These are phyloP conservation scores for Phylloporus arenicola DNA, from an alignment of 768 basidiomycete species.

Conservation along the genomic window DNA sequence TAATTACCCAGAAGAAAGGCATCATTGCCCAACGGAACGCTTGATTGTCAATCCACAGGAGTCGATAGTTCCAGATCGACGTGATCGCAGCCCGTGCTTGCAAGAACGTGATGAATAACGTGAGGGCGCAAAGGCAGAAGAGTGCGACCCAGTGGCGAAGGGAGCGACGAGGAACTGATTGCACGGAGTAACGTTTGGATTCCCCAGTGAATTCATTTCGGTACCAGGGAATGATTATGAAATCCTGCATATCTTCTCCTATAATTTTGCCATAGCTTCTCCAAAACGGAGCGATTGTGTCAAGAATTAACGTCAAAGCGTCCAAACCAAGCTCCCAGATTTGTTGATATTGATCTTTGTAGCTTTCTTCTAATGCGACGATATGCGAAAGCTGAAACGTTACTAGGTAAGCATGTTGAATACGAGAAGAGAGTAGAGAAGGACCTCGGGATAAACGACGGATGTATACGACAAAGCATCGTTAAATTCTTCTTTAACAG, in stretches of 20 bases:
- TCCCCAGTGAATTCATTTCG: conserved; percentile 83
- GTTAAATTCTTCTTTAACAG: conserved; percentile 63
- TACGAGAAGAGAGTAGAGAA: conserved; percentile 7
- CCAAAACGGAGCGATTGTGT: conserved; percentile 77
- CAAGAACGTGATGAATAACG: conserved; percentile 46
- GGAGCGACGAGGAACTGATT: conserved; percentile 55
- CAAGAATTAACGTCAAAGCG: conserved; percentile 66
- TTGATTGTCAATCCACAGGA: conserved; percentile 54
- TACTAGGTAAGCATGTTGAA: conserved; percentile 3
- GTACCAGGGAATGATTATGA: conserved; percentile 77
- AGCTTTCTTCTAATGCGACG: conserved; percentile 69
- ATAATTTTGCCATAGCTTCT: conserved; percentile 78
- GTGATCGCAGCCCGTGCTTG: conserved; percentile 56
- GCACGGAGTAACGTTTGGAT: conserved; percentile 58
- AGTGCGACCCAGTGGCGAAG: conserved; percentile 65
- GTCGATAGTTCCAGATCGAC: conserved; percentile 47
- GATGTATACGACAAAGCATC: conserved; percentile 61
- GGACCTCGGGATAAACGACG: conserved; percentile 73
- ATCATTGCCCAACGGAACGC: conserved; percentile 59
- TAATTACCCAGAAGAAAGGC: conserved; percentile 59
- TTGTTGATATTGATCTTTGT: conserved; percentile 74
- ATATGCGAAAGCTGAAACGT: conserved; percentile 57
- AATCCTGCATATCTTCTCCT: conserved; percentile 72
- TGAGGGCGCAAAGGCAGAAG: conserved; percentile 43
- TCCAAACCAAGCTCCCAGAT: conserved; percentile 81